phyloP scores from a whole-genome alignment of 2,329 filamentous ascomycete genomes.

The Penicillium sp. region DNA sequence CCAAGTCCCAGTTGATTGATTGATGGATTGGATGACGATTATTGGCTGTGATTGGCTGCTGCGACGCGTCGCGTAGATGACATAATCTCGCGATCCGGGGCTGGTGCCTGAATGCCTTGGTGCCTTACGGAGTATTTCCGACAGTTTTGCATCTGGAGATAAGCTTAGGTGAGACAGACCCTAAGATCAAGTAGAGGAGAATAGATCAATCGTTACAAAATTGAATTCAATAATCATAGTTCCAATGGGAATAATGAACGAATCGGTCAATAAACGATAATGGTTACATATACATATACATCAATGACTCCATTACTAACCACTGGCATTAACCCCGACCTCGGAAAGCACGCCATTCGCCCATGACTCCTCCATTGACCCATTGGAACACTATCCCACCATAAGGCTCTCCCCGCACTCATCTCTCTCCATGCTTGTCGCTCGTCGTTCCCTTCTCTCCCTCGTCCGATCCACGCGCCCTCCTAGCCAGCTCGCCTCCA shows the following conservation, averaged over 20 bases:
- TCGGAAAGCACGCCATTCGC: constrained; percentile 26
- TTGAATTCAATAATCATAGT: too few species aligned
- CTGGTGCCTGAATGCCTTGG: neutral
- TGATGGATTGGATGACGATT: neutral
- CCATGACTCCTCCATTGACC: constrained; percentile 6
- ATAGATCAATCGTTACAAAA: too few species aligned
- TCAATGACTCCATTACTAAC: neutral
- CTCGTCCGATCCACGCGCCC: constrained; percentile 6
- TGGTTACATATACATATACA: too few species aligned
- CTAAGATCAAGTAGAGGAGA: too few species aligned
- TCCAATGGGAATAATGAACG: too few species aligned
- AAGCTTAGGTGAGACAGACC: too few species aligned
- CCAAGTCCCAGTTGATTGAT: neutral
- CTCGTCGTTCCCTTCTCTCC: constrained; percentile 11
- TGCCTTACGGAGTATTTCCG: neutral
- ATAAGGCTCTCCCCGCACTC: neutral
- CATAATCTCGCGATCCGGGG: neutral
- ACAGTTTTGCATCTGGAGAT: too few species aligned
- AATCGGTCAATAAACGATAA: too few species aligned
- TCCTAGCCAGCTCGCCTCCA: constrained; percentile 2
- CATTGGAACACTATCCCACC: neutral
- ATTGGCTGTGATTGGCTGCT: neutral
- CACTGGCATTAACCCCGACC: constrained; percentile 2
- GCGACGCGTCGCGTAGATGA: neutral
- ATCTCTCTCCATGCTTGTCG: constrained; percentile 8